Percentiles rank a stretch among this genome's conserved stretches.
Conservation (phyloP, 2,329 filamentous ascomycete species). For the Arthrobotrys conoides region DNA sequence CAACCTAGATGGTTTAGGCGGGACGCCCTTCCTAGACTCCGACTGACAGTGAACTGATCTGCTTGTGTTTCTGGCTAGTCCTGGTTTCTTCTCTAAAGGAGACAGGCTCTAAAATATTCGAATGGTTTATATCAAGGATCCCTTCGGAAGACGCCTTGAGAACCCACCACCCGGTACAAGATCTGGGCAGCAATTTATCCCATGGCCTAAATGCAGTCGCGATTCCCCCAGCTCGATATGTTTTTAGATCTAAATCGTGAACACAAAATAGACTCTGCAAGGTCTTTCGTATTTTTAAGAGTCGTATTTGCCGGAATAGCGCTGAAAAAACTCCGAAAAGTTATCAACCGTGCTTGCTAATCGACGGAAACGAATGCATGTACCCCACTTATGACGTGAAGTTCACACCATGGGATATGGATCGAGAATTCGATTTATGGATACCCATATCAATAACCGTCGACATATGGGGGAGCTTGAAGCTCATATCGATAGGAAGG, state of each 20-base stretch:
- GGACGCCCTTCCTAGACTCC: slow-evolving; percentile 60
- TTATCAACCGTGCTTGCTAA: slow-evolving; percentile 32
- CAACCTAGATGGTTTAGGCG: slow-evolving; percentile 18
- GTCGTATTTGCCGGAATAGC: slow-evolving; percentile 42
- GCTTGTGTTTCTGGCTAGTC: slow-evolving; percentile 2
- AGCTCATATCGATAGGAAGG: neutral
- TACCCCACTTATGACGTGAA: slow-evolving; percentile 38
- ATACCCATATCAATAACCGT: slow-evolving; percentile 7
- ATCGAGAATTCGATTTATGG: slow-evolving; percentile 30
- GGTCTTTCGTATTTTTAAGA: slow-evolving; percentile 13
- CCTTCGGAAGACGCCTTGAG: slow-evolving; percentile 32
- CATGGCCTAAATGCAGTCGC: slow-evolving; percentile 31
- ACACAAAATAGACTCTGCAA: neutral
- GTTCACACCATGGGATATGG: slow-evolving; percentile 5
- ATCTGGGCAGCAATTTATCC: slow-evolving; percentile 19
- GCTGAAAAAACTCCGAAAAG: slow-evolving; percentile 53
- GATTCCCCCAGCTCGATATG: neutral
- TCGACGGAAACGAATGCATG: slow-evolving; percentile 33
- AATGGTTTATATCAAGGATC: slow-evolving; percentile 33
- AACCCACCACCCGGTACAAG: slow-evolving; percentile 27
- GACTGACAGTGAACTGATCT: slow-evolving; percentile 17
- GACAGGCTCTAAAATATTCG: slow-evolving; percentile 23
- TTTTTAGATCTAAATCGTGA: slow-evolving; percentile 6
- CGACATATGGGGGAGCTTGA: neutral
- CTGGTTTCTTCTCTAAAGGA: neutral